Evolutionary conservation across 148 eudicot species (phyloP), one percentile per base, ranked within the genome.

Genomic region (Drosera capensis): DNA sequence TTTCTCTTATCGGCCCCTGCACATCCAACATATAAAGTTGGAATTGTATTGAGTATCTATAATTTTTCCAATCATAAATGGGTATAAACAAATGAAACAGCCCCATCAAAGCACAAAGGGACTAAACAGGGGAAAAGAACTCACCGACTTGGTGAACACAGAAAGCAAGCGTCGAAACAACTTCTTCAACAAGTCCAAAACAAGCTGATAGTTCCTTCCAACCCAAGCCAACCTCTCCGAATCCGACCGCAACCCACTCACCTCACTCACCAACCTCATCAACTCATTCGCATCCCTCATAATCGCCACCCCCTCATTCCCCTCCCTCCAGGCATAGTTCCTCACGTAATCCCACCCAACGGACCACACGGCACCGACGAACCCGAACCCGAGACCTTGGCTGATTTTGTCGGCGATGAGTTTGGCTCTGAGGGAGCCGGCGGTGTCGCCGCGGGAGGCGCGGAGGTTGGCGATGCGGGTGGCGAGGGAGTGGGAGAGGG

Each of bases 391-490:
- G 7, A 45, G 51, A 3, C 65, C 72, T 2, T 45, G 43, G 21
- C 71, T 70, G 52, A 86, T 66, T 51, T 64, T 73, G 5, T 26
- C 36, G 28, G 82, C 79, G 22, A 86, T 49, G 20, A 62, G 46
- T 9, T 56, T 35, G 29, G 85, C 94, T 7, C 96, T 62, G 41
- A 57, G 57, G 1, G 84, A 64, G 2, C 94, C 96, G 2, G 56
- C 53, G 37, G 41, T 14, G 58, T 86, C 94, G 37, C 88, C 94
- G 43, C 82, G 79, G 13, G 88, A 46, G 12, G 54, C 63, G 26
- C 94, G 85, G 52, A 73, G 87, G 61, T 42, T 65, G 68, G 96
- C 72, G 22, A 86, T 85, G 60, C 96, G 88, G 26, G 75, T 28
- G 20, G 43, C 46, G 62, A 86, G 79, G 8, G 96, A 81, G 62